Evolutionary conservation across 2,329 filamentous ascomycete genomes (phyloP), one percentile per base, ranked within the genome.

Genomic region (Fusarium sp.): DNA sequence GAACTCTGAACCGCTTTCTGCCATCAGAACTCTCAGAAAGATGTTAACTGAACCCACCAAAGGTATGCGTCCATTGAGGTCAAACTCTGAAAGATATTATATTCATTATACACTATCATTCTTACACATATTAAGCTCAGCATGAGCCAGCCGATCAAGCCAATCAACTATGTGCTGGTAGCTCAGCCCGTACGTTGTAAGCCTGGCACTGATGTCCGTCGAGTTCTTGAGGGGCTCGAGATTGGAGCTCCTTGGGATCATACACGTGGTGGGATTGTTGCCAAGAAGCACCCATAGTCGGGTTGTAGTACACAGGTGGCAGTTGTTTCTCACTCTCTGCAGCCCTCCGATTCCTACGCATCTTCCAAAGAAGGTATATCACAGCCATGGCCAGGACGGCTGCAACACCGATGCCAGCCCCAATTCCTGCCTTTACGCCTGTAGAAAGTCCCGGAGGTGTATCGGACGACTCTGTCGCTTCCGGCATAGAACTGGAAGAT

Each of bases 291-390:
- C 50, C 39, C 24, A 49, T 47, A 14, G 43, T 26, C 21, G 44
- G 44, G 10, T 39, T 47, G 11, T 56, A 38, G 20, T 45, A 24
- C 11, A 7, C 21, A 34, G 39, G 20, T 10, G 45, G 39, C 17
- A 26, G 26, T 17, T 66, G 54, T n/a, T 57, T 52, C 8, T 20
- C 55, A 14, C 43, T 14, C 14, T 55, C 42, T 0, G 30, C 24
- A 8, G 30, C 51, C 39, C 26, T 67, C 14, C 53, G 43, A 3
- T 59, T 67, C 28, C 24, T 68, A 11, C 56, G 52, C 34, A 42
- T 64, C 15, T 44, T 70, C 67, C 57, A 70, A 7, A 69, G n/a
- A 6, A 68, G 44, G 32, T 56, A 68, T 17, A 28, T 15, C 15
- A 64, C 38, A 7, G 55, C 42, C 3, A 15, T 46, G 32, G 55